Evolutionary conservation across 2,329 filamentous ascomycete genomes (phyloP), one percentile per base, ranked within the genome.

Genomic region (Exophiala bonariae): DNA sequence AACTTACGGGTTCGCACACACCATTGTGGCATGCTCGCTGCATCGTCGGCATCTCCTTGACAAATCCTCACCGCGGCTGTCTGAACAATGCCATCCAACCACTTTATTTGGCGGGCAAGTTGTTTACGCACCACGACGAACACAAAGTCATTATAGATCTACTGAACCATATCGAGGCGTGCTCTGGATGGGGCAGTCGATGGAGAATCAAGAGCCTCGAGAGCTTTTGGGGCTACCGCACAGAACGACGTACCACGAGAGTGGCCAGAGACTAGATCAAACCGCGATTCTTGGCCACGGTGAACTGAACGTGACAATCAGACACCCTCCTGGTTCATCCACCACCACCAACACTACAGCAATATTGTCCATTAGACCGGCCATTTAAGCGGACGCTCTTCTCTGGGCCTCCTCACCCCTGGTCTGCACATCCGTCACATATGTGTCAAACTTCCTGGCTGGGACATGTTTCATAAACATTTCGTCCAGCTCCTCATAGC

Each of bases 121-220:
- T 80, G 1, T 67, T 82, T 33, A 80, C 73, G 44, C 78, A 82
- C 61, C 66, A 63, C 2, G 67, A 68, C 1, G 69, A 73, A 48
- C 68, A 72, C 50, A 56, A 56, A 1, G 52, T 66, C 11, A 65
- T 71, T 1, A 28, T 85, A 23, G 68, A 73, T 10, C 61, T 85
- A 34, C 64, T 86, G 18, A 67, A 73, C 23, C 78, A 74, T 9
- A 77, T 86, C 18, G 81, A 86, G 62, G 65, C 63, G 10, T 82
- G 85, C 56, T 71, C 81, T 31, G 82, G 81, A 2, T 85, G 81
- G 77, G 79, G 80, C 2, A 83, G 81, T 37, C 72, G 81, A 57
- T 83, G 83, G 63, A 73, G 81, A 30, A 75, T 80, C 22, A 67
- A 75, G 51, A 75, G 81, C 54, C 62, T 84, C 52, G 54, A 71